A percentile compares a stretch with the other conserved stretches of the same genome.
phyloP scores from a whole-genome alignment of 208 protist species.

The Trypanosoma cruzi region DNA sequence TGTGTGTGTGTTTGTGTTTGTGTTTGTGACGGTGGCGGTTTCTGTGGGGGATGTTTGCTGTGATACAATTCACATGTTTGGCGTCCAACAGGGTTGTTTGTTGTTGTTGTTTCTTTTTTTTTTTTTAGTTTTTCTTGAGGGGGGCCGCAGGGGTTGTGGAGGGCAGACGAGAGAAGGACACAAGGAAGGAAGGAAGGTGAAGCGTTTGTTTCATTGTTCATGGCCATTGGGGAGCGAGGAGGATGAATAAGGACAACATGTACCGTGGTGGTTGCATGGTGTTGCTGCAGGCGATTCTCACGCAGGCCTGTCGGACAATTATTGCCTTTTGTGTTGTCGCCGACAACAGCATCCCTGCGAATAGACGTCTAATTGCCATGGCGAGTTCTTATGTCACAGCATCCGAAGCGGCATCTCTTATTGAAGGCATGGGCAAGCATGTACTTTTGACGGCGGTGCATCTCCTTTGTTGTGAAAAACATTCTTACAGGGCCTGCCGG shows the following conservation, averaged over 20 bases:
- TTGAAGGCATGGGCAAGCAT: constrained; percentile 25
- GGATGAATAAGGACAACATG: constrained; percentile 26
- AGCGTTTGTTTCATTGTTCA: constrained; percentile 7
- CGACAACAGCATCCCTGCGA: not conserved
- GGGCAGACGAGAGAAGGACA: not conserved
- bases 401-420: constrained; percentile 10
- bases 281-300: constrained; percentile 48
- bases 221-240: not conserved
- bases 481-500: constrained; percentile 24
- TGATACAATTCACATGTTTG: not conserved
- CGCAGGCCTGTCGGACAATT: constrained; percentile 37
- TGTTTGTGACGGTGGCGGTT: not conserved
- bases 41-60: not conserved
- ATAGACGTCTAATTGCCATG: constrained; percentile 12
- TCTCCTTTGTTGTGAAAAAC: constrained; percentile 29
- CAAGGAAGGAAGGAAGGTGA: not conserved
- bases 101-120: constrained; percentile 5
- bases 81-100: too few relatives aligned
- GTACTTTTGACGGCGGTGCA: constrained; percentile 37
- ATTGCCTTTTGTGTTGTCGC: constrained; percentile 26
- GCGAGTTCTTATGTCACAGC: constrained; percentile 14
- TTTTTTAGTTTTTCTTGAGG: not conserved
- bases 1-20: not conserved
- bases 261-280: constrained; percentile 41
- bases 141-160: not conserved